phyloP scores from a whole-genome alignment of 2,329 filamentous ascomycete genomes.

The Microascus cirrosus region DNA sequence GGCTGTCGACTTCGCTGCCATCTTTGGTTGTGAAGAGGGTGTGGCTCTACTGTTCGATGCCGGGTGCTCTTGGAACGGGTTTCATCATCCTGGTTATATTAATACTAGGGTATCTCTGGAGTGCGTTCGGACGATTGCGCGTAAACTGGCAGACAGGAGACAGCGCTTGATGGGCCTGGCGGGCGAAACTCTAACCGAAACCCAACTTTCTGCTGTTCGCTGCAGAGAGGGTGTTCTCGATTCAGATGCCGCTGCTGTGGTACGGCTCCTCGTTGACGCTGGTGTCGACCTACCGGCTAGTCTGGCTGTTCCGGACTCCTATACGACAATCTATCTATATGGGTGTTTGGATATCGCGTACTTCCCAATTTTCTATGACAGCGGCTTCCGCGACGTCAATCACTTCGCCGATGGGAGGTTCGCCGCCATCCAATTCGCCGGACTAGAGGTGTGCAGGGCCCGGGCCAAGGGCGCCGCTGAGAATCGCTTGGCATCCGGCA shows the following conservation, averaged over 20 bases:
- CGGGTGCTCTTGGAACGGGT: neutral
- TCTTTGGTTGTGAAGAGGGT: neutral
- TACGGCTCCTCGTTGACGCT: neutral
- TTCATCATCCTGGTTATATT: neutral
- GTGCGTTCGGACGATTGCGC: neutral
- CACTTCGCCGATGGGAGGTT: neutral
- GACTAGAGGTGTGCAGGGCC: neutral
- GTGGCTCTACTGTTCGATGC: neutral
- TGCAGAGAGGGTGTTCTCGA: neutral
- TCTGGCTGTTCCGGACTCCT: neutral
- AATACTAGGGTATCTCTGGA: neutral
- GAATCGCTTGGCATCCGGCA: neutral
- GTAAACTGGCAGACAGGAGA: neutral
- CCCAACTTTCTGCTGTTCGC: neutral
- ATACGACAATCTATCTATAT: neutral
- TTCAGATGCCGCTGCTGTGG: neutral
- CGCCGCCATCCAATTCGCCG: neutral
- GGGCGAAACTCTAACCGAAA: neutral
- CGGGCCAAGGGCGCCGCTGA: neutral
- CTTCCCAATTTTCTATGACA: neutral
- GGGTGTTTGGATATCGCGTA: neutral
- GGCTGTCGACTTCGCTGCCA: neutral
- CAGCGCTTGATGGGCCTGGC: neutral
- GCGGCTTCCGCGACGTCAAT: neutral
- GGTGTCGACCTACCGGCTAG: neutral